These are phyloP conservation scores for Pulveroboletus sp. DNA, from an alignment of 768 basidiomycete species.

Conservation along the genomic window DNA sequence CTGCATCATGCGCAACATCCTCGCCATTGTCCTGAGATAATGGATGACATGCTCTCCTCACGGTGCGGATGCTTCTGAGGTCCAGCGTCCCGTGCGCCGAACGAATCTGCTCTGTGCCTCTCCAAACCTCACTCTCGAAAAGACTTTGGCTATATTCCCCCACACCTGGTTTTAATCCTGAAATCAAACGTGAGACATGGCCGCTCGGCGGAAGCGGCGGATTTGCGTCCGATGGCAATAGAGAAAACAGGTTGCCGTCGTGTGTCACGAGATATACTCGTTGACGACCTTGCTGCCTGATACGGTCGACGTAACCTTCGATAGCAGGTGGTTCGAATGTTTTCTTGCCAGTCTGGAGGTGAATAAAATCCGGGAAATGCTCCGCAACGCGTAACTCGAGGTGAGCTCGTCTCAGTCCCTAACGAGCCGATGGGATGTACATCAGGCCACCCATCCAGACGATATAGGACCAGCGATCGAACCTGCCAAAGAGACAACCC, in stretches of 20 bases:
- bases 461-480: conserved; percentile 14
- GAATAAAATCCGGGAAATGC: conserved; percentile 53
- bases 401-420: conserved; percentile 43
- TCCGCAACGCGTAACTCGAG: conserved; percentile 73
- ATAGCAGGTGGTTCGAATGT: conserved; percentile 74
- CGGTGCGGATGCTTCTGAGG: conserved; percentile 58
- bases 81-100: conserved; percentile 67
- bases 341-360: conserved; percentile 36
- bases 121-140: conserved; percentile 49
- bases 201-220: conserved; percentile 68
- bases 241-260: conserved; percentile 65
- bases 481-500: conserved; percentile 75
- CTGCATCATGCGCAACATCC: conserved; percentile 23
- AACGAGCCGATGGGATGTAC: neutral
- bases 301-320: conserved; percentile 81
- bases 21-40: conserved; percentile 28
- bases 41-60: conserved; percentile 49
- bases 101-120: conserved; percentile 62
- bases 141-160: conserved; percentile 33
- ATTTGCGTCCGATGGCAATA: conserved; percentile 47
- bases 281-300: conserved; percentile 54
- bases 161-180: conserved; percentile 24
- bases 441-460: conserved; percentile 11
- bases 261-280: conserved; percentile 68
- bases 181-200: conserved; percentile 29